Conservation (phyloP, 305 asterid species). For the Fraxinus angustifolia region DNA sequence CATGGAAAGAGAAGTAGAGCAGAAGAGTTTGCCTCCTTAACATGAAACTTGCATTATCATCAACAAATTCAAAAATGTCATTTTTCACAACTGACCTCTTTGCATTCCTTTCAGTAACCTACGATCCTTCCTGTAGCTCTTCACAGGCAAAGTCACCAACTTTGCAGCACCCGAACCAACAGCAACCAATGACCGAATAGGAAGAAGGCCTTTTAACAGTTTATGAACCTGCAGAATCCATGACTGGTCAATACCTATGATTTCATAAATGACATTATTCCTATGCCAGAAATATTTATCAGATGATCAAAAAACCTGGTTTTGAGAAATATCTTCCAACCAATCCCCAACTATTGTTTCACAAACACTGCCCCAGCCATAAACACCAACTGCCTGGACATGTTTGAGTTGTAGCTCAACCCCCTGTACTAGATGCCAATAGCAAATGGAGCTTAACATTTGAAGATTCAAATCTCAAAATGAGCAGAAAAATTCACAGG, state of each 20-base stretch:
- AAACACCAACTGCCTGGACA: slow-evolving; percentile 84
- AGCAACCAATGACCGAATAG: slow-evolving; percentile 86
- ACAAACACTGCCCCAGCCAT: slow-evolving; percentile 81
- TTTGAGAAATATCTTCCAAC: slow-evolving; percentile 96
- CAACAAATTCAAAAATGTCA: slow-evolving; percentile 10
- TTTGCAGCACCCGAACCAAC: slow-evolving; percentile 99
- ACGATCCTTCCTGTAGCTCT: slow-evolving; percentile 78
- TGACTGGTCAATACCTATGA: slow-evolving; percentile 24
- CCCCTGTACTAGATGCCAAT: slow-evolving; percentile 55
- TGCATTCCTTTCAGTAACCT: slow-evolving; percentile 95
- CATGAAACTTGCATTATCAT: slow-evolving; percentile 4
- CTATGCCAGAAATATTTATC: slow-evolving; percentile 22
- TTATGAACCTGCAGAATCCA: slow-evolving; percentile 63
- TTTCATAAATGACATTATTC: slow-evolving; percentile 25
- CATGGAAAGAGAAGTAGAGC: slow-evolving; percentile 11
- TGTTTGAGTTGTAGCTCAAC: slow-evolving; percentile 88
- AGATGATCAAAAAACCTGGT: slow-evolving; percentile 60
- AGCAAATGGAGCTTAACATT: slow-evolving; percentile 15
- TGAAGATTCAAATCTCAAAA: slow-evolving; percentile 14
- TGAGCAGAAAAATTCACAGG: slow-evolving; percentile 15
- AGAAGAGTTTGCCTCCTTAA: slow-evolving; percentile 8
- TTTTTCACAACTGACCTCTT: slow-evolving; percentile 56
- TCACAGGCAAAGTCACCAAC: slow-evolving; percentile 82
- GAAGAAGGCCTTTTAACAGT: slow-evolving; percentile 93
- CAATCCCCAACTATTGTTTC: slow-evolving; percentile 89